A percentile compares a stretch with the other conserved stretches of the same genome.
phyloP scores from a whole-genome alignment of 176 grass and related monocot species.

The Lolium rigidum region DNA sequence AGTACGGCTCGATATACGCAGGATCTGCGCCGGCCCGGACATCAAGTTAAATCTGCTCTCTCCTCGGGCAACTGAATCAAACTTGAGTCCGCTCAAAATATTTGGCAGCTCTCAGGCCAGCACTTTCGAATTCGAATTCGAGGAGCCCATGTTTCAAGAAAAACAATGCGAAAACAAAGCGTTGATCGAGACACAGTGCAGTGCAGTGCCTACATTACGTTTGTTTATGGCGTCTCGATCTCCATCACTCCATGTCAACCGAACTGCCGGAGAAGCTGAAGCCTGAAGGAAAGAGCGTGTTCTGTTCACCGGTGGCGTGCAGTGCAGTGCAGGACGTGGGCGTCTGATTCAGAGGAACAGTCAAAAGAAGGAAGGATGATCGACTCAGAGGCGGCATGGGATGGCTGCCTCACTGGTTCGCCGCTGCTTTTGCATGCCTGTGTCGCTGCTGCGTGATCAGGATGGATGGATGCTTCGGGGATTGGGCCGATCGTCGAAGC shows the following conservation, averaged over 20 bases:
- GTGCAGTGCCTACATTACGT: background rate
- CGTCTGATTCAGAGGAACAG: constrained; percentile 17
- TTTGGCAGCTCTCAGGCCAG: background rate
- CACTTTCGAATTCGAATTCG: constrained; percentile 44
- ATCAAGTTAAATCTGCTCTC: background rate
- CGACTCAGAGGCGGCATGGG: background rate
- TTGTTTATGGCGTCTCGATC: background rate
- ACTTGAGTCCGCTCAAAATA: constrained; percentile 11
- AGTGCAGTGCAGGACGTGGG: background rate
- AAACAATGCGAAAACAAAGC: constrained; percentile 2
- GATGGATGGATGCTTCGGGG: background rate
- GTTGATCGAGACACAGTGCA: background rate
- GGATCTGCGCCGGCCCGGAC: constrained; percentile 13
- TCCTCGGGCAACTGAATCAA: constrained; percentile 18
- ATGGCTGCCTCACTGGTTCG: background rate
- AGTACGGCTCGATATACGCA: constrained; percentile 46
- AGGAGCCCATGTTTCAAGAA: constrained; percentile 30
- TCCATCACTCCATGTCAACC: constrained; percentile 2
- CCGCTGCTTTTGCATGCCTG: background rate
- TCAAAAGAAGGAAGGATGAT: background rate
- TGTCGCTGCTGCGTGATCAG: background rate
- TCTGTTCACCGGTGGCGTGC: background rate
- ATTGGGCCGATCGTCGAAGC: background rate
- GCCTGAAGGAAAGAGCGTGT: background rate
- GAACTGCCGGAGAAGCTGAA: background rate